Conservation (phyloP, 2,329 filamentous ascomycete species). For the Lachnellula occidentalis region DNA sequence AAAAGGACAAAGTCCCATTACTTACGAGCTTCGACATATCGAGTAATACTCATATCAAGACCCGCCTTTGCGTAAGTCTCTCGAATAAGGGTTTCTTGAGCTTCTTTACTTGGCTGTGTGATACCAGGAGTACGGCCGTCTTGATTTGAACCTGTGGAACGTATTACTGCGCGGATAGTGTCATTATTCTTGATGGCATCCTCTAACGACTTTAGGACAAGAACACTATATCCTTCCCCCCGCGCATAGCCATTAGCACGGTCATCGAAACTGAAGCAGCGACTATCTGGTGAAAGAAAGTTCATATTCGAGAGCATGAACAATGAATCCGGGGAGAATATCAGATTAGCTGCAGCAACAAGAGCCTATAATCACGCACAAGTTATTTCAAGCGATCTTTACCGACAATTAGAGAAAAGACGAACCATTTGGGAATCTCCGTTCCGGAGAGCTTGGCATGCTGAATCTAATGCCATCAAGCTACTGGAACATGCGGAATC, state of each 20-base stretch:
- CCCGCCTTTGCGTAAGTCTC: neutral
- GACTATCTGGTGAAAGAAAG: neutral
- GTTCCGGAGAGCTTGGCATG: conserved; percentile 39
- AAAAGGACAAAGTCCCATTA: too few relatives aligned
- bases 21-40: conserved; percentile 5
- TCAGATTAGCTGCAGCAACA: too few relatives aligned
- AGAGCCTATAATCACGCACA: too few relatives aligned
- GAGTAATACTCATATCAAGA: neutral
- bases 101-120: neutral
- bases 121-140: neutral
- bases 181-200: neutral
- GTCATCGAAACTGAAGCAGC: conserved; percentile 1
- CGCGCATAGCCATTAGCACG: conserved; percentile 4
- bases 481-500: conserved; percentile 55
- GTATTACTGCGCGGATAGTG: neutral
- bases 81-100: neutral
- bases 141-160: neutral
- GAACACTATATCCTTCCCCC: conserved; percentile 53
- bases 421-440: neutral
- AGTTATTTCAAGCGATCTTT: too few relatives aligned
- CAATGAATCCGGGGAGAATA: neutral
- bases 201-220: conserved; percentile 38
- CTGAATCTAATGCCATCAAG: conserved; percentile 48
- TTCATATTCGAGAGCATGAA: conserved; percentile 16
- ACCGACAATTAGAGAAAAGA: too few relatives aligned